Percentiles rank a stretch among this genome's conserved stretches.
Evolutionary conservation across 768 basidiomycete genomes (phyloP).

Genomic region (Mrakia gelida): DNA sequence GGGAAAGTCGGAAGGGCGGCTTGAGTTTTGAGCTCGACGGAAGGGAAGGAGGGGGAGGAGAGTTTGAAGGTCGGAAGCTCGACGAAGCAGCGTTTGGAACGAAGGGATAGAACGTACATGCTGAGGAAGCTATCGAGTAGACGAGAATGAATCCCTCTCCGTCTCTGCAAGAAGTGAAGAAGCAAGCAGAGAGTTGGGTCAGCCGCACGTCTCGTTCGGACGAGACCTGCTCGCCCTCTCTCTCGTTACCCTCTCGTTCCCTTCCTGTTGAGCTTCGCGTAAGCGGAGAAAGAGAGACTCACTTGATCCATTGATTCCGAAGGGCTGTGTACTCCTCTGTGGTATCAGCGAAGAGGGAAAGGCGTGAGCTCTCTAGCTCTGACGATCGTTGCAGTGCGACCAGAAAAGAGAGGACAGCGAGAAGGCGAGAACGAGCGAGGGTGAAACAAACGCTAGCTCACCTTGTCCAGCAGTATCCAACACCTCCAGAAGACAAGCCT

Average conservation of each 20-base stretch:
- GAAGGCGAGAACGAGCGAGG: too few relatives aligned
- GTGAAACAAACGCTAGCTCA: slow-evolving; percentile 46
- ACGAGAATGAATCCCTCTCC: slow-evolving; percentile 97
- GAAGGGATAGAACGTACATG: slow-evolving; percentile 64
- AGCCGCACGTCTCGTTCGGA: background rate
- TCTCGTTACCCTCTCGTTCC: background rate
- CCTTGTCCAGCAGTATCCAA: slow-evolving; percentile 98
- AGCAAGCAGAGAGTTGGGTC: background rate
- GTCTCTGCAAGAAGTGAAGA: slow-evolving; percentile 55
- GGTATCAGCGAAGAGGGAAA: too few relatives aligned
- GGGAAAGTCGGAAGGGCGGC: background rate
- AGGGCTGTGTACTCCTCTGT: slow-evolving; percentile 95
- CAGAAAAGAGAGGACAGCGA: background rate
- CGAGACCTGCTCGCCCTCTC: background rate
- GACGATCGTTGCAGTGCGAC: background rate
- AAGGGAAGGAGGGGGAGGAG: slow-evolving; percentile 20
- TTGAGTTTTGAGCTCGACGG: background rate
- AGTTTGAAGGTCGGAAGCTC: slow-evolving; percentile 15
- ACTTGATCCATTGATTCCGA: slow-evolving; percentile 98
- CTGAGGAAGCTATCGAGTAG: slow-evolving; percentile 91
- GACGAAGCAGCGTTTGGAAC: slow-evolving; percentile 63
- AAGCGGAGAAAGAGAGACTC: slow-evolving; percentile 32
- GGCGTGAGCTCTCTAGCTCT: too few relatives aligned
- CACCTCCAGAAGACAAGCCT: slow-evolving; percentile 93
- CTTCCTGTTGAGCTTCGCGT: background rate